Percentiles rank a stretch among this genome's conserved stretches.
Conservation (phyloP, 2,329 filamentous ascomycete genomes). For the Aplosporella prunicola region DNA sequence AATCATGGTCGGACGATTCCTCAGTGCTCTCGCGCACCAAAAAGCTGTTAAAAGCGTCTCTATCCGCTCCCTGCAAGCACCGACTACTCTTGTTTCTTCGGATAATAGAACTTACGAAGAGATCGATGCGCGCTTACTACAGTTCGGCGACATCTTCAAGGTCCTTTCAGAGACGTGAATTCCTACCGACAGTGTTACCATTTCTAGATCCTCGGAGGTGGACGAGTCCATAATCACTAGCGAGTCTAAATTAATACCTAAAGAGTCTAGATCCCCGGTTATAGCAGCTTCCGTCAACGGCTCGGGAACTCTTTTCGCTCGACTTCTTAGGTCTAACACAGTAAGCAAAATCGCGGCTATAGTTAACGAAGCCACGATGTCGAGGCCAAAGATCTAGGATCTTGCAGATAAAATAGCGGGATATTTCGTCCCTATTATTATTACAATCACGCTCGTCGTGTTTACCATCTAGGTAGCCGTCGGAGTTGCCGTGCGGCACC, state of each 20-base stretch:
- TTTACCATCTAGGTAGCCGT: conserved; percentile 60
- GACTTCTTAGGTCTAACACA: conserved; percentile 60
- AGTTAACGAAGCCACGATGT: conserved; percentile 61
- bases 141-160: conserved; percentile 61
- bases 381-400: conserved; percentile 59
- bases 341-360: conserved; percentile 58
- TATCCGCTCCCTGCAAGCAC: conserved; percentile 47
- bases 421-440: conserved; percentile 60
- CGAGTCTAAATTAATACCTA: conserved; percentile 53
- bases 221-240: conserved; percentile 75
- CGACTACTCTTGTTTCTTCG: conserved; percentile 44
- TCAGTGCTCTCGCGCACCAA: conserved; percentile 42
- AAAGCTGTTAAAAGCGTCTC: conserved; percentile 43
- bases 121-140: conserved; percentile 58
- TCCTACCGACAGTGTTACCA: conserved; percentile 60
- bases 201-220: conserved; percentile 54
- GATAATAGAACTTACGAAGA: conserved; percentile 25
- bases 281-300: conserved; percentile 57
- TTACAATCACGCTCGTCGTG: conserved; percentile 47
- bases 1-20: conserved; percentile 43
- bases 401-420: conserved; percentile 58
- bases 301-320: conserved; percentile 40
- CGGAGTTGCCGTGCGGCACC: conserved; percentile 29
- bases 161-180: conserved; percentile 51
- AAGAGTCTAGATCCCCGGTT: conserved; percentile 43